Evolutionary conservation across 1,139 yeast genomes (phyloP).

Genomic region (Yamadazyma epiphylla): DNA sequence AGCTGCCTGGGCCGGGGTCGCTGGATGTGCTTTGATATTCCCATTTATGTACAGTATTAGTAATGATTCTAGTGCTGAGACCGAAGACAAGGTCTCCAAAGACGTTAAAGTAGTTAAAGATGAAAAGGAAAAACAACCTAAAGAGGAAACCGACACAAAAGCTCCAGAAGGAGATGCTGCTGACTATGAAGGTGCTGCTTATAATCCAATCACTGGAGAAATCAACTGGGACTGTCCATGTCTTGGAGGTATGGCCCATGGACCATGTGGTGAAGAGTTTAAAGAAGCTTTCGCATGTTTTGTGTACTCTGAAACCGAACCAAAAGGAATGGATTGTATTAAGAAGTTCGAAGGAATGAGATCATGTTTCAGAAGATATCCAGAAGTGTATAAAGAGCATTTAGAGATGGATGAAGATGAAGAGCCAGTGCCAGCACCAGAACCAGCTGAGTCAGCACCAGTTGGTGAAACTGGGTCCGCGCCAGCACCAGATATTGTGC

Average conservation of each 20-base stretch:
- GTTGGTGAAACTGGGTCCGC: slow-evolving; percentile 1
- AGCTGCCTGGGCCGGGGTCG: too few relatives aligned
- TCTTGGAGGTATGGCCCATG: slow-evolving; percentile 97
- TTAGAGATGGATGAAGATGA: slow-evolving; percentile 74
- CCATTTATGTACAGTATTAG: too few relatives aligned
- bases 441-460: slow-evolving; percentile 5
- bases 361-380: slow-evolving; percentile 87
- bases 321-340: slow-evolving; percentile 95
- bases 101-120: too few relatives aligned
- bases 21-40: too few relatives aligned
- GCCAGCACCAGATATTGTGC: too few relatives aligned
- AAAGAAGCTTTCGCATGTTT: slow-evolving; percentile 95
- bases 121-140: too few relatives aligned
- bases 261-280: slow-evolving; percentile 98
- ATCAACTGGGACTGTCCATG: slow-evolving; percentile 99
- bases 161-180: slow-evolving; percentile 10
- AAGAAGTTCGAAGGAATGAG: slow-evolving; percentile 93
- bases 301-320: slow-evolving; percentile 91
- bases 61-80: too few relatives aligned
- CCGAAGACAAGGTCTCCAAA: too few relatives aligned
- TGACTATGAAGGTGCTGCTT: slow-evolving; percentile 57
- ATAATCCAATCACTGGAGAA: slow-evolving; percentile 96
- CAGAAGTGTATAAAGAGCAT: slow-evolving; percentile 93
- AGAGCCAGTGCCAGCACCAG: slow-evolving; percentile 16
- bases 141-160: too few relatives aligned